These are phyloP conservation scores for Apostasia shenzhenica DNA, from an alignment of 106 monocot species.

Conservation along the genomic window DNA sequence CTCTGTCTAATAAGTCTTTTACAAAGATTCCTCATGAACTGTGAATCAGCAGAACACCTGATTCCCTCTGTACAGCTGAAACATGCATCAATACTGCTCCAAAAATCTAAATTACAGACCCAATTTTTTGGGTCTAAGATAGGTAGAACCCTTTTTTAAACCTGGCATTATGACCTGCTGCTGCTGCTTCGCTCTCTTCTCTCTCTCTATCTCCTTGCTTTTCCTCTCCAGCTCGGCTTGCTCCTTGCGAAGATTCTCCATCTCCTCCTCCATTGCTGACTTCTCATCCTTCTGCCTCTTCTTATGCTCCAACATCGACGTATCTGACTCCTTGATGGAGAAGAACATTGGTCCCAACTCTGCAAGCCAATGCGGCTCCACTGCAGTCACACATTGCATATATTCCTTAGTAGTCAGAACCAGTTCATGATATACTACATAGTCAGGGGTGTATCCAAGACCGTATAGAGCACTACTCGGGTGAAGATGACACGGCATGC, in stretches of 20 bases:
- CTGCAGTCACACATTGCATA: constrained; percentile 98
- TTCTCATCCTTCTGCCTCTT: constrained; percentile 91
- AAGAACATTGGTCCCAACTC: constrained; percentile 97
- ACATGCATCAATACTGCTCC: too few relatives aligned
- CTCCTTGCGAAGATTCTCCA: constrained; percentile 77
- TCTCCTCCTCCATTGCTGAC: constrained; percentile 92
- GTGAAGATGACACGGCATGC: constrained; percentile 95
- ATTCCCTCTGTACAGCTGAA: too few relatives aligned
- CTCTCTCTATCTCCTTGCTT: constrained; percentile 43
- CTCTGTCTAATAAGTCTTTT: too few relatives aligned
- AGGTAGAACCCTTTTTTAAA: constrained; percentile 28
- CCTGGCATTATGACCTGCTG: constrained; percentile 79
- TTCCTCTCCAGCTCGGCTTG: constrained; percentile 42
- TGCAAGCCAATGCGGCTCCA: constrained; percentile 94
- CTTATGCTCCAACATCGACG: constrained; percentile 80
- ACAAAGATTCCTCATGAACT: too few relatives aligned
- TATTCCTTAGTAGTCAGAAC: constrained; percentile 79
- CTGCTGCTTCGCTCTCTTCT: constrained; percentile 64
- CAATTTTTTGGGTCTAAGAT: constrained; percentile 65
- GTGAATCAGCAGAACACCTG: too few relatives aligned
- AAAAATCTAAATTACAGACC: constrained; percentile 29
- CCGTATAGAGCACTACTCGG: constrained; percentile 93
- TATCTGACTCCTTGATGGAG: constrained; percentile 84
- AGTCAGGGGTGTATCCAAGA: constrained; percentile 80
- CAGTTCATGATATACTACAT: constrained; percentile 92